Conservation (phyloP, 1,284 basidiomycete genomes). For the Pseudozyma tsukubaensis region DNA sequence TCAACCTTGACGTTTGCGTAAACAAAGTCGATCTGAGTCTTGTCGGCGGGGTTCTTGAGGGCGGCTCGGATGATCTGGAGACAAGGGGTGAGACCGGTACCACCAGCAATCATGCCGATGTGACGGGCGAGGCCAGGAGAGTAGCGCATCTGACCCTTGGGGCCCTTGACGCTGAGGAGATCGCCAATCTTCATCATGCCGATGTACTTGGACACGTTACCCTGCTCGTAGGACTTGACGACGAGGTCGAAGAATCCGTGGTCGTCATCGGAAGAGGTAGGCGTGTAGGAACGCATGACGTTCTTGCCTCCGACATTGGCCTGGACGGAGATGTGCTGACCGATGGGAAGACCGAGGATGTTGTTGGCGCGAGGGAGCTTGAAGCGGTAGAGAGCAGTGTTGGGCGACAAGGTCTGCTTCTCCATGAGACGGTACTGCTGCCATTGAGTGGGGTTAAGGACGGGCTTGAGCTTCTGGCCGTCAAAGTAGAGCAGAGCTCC, state of each 20-base stretch:
- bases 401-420: constrained; percentile 89
- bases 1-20: constrained; percentile 85
- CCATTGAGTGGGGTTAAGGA: constrained; percentile 81
- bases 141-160: constrained; percentile 83
- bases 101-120: constrained; percentile 95
- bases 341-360: constrained; percentile 90
- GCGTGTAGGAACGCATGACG: constrained; percentile 91
- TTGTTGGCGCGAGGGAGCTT: constrained; percentile 79
- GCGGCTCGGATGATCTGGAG: constrained; percentile 88
- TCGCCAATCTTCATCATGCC: constrained; percentile 76
- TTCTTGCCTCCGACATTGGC: constrained; percentile 92
- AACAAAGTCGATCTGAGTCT: constrained; percentile 88
- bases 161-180: constrained; percentile 88
- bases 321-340: constrained; percentile 92
- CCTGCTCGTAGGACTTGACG: constrained; percentile 97
- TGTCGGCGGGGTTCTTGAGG: constrained; percentile 85
- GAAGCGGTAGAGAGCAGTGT: constrained; percentile 95
- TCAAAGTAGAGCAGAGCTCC: constrained; percentile 57
- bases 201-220: constrained; percentile 90
- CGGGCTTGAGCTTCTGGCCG: constrained; percentile 71
- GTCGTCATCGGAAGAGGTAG: constrained; percentile 91
- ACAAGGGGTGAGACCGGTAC: constrained; percentile 88
- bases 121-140: constrained; percentile 69
- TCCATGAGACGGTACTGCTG: constrained; percentile 83
- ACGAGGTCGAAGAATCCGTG: constrained; percentile 93